Evolutionary conservation across 2,329 filamentous ascomycete genomes (phyloP).

Genomic region (Fusarium aywerte): DNA sequence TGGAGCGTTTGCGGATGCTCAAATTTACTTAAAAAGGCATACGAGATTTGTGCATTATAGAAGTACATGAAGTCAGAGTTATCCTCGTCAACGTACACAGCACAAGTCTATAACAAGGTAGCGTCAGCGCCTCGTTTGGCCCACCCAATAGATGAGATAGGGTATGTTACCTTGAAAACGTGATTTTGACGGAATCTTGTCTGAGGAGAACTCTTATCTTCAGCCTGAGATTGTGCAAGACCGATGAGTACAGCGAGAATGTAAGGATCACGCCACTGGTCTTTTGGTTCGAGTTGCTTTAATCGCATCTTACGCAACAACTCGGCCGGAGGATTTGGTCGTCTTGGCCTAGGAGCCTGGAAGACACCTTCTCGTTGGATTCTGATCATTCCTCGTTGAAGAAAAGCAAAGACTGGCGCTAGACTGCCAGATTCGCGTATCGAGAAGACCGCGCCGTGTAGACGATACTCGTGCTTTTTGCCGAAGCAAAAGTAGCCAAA

Average conservation of each 20-base stretch:
- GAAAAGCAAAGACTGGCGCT: conserved; percentile 37
- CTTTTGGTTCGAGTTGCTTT: conserved; percentile 34
- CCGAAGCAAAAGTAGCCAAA: conserved; percentile 43
- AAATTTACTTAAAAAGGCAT: conserved; percentile 40
- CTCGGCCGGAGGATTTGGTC: conserved; percentile 33
- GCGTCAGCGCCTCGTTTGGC: not conserved
- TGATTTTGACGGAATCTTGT: not conserved
- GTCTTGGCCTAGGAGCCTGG: conserved; percentile 27
- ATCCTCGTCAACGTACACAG: conserved; percentile 31
- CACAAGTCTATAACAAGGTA: conserved; percentile 16
- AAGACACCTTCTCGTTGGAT: conserved; percentile 34
- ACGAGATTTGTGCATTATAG: conserved; percentile 32
- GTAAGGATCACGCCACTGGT: conserved; percentile 41
- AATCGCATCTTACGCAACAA: conserved; percentile 26
- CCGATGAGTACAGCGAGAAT: conserved; percentile 41
- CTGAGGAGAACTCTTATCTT: not conserved
- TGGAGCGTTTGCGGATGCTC: conserved; percentile 32
- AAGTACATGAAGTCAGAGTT: conserved; percentile 39
- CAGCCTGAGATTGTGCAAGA: conserved; percentile 40
- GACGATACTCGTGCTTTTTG: conserved; percentile 33
- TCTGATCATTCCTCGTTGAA: conserved; percentile 39
- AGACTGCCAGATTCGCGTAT: conserved; percentile 9
- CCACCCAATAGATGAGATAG: not conserved
- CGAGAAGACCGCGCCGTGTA: conserved; percentile 39
- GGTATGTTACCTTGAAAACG: conserved; percentile 32